Percentiles rank a stretch among this genome's conserved stretches.
phyloP scores from a whole-genome alignment of 495 filamentous ascomycete species.

The Penicillium bovifimosum region DNA sequence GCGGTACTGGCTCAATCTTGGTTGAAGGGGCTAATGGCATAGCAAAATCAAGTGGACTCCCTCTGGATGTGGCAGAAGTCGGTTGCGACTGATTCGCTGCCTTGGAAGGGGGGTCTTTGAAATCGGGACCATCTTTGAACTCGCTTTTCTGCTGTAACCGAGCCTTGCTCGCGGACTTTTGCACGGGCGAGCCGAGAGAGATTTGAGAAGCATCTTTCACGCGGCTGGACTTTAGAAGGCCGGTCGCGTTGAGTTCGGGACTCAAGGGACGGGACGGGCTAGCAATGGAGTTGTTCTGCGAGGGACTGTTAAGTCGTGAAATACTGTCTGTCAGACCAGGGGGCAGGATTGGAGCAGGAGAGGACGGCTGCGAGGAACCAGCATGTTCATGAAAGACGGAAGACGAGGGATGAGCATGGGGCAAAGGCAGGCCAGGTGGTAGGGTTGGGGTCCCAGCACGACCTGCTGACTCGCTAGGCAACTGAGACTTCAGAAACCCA shows the following conservation, averaged over 20 bases:
- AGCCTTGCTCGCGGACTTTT: constrained; percentile 34
- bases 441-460: constrained; percentile 53
- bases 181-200: constrained; percentile 39
- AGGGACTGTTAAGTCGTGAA: constrained; percentile 27
- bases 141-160: constrained; percentile 24
- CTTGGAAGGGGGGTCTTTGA: constrained; percentile 15
- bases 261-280: constrained; percentile 19
- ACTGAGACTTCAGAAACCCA: constrained; percentile 42
- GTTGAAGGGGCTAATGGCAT: constrained; percentile 18
- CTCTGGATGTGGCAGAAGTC: constrained; percentile 13
- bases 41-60: constrained; percentile 32
- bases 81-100: constrained; percentile 10
- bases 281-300: constrained; percentile 21
- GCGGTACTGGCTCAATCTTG: constrained; percentile 22
- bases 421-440: constrained; percentile 61
- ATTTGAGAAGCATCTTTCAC: constrained; percentile 36
- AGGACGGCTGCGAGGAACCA: constrained; percentile 29
- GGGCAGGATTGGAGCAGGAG: constrained; percentile 28
- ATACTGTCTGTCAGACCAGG: constrained; percentile 27
- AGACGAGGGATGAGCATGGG: constrained; percentile 48
- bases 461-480: constrained; percentile 29
- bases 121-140: constrained; percentile 16
- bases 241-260: constrained; percentile 9
- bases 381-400: constrained; percentile 32
- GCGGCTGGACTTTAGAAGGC: constrained; percentile 14